phyloP scores from a whole-genome alignment of 305 asterid genomes.

The Striga hermonthica region DNA sequence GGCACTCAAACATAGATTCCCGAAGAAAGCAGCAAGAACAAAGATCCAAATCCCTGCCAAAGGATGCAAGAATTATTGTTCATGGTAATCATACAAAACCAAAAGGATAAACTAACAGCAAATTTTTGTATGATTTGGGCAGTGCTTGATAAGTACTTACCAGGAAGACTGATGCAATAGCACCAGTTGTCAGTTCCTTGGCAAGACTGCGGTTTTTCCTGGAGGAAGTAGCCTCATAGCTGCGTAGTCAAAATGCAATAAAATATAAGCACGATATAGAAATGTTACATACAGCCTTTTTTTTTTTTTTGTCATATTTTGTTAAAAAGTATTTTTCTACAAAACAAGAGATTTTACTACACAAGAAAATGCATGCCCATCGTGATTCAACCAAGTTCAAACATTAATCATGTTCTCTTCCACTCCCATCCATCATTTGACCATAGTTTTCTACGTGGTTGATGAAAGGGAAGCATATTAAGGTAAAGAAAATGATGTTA shows the following conservation, averaged over 20 bases:
- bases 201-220: slow-evolving; percentile 76
- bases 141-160: slow-evolving; percentile 34
- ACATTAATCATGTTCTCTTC: neutral
- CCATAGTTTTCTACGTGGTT: neutral
- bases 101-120: slow-evolving; percentile 2
- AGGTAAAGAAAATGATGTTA: too few relatives aligned
- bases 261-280: neutral
- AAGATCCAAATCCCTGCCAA: slow-evolving; percentile 88
- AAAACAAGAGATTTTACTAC: neutral
- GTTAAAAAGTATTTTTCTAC: too few relatives aligned
- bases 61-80: slow-evolving; percentile 21
- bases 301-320: neutral
- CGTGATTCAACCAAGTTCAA: neutral
- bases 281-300: neutral
- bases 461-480: neutral
- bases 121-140: neutral
- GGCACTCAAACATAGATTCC: slow-evolving; percentile 78
- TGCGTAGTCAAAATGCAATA: slow-evolving; percentile 37
- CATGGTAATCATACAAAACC: slow-evolving; percentile 4
- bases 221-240: slow-evolving; percentile 93
- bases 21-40: slow-evolving; percentile 85
- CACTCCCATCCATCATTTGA: neutral
- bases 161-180: slow-evolving; percentile 88
- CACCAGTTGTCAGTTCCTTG: slow-evolving; percentile 86
- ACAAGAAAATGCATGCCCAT: neutral